Percentiles rank a stretch among this genome's conserved stretches.
Conservation (phyloP, 148 eudicot species). For the Heliosperma pusillum region DNA sequence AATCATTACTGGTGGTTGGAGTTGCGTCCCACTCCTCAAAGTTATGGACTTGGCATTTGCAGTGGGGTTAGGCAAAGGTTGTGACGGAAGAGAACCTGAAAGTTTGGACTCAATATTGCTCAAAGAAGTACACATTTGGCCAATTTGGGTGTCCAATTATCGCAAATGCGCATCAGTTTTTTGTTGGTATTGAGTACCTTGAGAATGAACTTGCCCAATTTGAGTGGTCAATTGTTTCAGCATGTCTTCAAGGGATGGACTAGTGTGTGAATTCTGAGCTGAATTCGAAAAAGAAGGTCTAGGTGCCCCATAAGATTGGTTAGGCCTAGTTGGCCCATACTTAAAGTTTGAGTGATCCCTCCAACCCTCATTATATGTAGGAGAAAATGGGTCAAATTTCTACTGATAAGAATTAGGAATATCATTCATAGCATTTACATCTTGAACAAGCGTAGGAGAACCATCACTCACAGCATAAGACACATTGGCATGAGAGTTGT, state of each 20-base stretch:
- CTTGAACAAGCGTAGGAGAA: background rate
- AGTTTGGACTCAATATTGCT: conserved; percentile 7
- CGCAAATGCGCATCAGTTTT: conserved; percentile 12
- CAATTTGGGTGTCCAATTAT: conserved; percentile 7
- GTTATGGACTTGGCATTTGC: too few species aligned
- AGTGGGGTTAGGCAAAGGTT: conserved; percentile 8
- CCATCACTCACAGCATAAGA: background rate
- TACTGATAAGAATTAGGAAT: background rate
- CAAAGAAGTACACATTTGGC: conserved; percentile 16
- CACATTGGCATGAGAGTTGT: background rate
- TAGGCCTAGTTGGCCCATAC: background rate
- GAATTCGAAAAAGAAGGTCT: background rate
- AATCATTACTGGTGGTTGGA: too few species aligned
- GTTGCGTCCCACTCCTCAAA: too few species aligned
- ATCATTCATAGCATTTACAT: conserved; percentile 13
- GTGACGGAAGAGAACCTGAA: conserved; percentile 9
- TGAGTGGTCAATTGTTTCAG: conserved; percentile 11
- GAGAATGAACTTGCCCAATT: conserved; percentile 3
- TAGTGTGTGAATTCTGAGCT: background rate
- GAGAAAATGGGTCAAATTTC: conserved; percentile 10
- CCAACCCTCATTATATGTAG: conserved; percentile 10
- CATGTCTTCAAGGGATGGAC: conserved; percentile 2
- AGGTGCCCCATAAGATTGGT: background rate
- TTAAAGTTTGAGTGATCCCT: conserved; percentile 3
- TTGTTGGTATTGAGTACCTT: background rate